Percentiles rank a stretch among this genome's conserved stretches.
These are phyloP conservation scores for Talaromyces piceae DNA, from an alignment of 2,329 filamentous ascomycete genomes.

Conservation along the genomic window DNA sequence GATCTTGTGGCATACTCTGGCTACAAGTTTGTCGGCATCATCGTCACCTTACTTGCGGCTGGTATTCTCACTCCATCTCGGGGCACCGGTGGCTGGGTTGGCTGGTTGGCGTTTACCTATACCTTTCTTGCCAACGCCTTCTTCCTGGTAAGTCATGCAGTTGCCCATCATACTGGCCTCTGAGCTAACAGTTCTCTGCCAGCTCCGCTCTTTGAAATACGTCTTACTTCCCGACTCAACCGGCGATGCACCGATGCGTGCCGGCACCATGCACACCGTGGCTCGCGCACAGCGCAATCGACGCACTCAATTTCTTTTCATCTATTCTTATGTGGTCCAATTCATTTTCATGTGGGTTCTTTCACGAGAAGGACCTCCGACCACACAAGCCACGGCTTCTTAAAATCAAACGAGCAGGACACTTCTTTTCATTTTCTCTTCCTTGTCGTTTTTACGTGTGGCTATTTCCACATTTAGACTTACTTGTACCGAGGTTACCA, in stretches of 20 bases:
- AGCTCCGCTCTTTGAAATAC: slow-evolving; percentile 94
- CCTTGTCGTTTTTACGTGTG: slow-evolving; percentile 1
- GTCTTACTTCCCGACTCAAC: slow-evolving; percentile 82
- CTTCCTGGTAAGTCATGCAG: slow-evolving; percentile 64
- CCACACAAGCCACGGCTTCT: slow-evolving; percentile 15
- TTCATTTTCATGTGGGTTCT: slow-evolving; percentile 89
- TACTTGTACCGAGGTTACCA: neutral
- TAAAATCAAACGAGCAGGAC: neutral
- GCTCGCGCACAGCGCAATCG: slow-evolving; percentile 79
- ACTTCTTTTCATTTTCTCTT: neutral
- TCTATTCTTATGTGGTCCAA: slow-evolving; percentile 92
- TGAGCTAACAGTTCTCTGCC: slow-evolving; percentile 1
- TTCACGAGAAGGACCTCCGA: slow-evolving; percentile 45
- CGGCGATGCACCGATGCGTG: slow-evolving; percentile 54
- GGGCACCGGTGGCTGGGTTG: slow-evolving; percentile 79
- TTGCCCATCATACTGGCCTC: neutral
- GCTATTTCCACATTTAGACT: slow-evolving; percentile 1
- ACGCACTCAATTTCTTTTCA: slow-evolving; percentile 83
- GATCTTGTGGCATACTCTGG: slow-evolving; percentile 94
- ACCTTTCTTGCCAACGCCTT: slow-evolving; percentile 91
- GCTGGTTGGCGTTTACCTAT: slow-evolving; percentile 84
- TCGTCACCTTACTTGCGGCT: slow-evolving; percentile 72
- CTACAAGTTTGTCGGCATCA: slow-evolving; percentile 98
- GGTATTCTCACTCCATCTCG: slow-evolving; percentile 70
- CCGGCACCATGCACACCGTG: slow-evolving; percentile 58